phyloP scores from a whole-genome alignment of 495 filamentous ascomycete species.

The Rostrohypoxylon terebratum region DNA sequence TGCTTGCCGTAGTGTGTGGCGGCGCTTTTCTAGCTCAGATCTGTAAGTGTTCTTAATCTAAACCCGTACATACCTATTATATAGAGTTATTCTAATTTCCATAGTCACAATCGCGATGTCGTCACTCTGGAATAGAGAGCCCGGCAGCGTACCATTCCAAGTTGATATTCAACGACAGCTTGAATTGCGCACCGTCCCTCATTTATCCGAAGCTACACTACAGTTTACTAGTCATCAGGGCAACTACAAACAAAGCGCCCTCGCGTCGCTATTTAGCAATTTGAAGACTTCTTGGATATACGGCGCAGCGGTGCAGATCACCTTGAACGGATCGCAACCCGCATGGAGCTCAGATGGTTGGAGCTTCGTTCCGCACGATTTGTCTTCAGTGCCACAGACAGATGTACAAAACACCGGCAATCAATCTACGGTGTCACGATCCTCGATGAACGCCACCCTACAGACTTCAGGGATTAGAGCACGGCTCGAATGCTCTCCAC shows the following conservation, averaged over 20 bases:
- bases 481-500: slow-evolving; percentile 50
- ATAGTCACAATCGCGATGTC: slow-evolving; percentile 57
- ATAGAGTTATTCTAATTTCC: neutral
- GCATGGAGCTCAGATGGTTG: slow-evolving; percentile 55
- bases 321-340: slow-evolving; percentile 50
- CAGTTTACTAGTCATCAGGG: slow-evolving; percentile 8
- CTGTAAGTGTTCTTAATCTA: slow-evolving; percentile 45
- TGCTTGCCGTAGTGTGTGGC: slow-evolving; percentile 49
- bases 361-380: slow-evolving; percentile 51
- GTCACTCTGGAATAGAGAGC: slow-evolving; percentile 46
- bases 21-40: slow-evolving; percentile 49
- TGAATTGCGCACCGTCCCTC: slow-evolving; percentile 20
- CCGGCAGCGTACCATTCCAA: slow-evolving; percentile 12
- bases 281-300: slow-evolving; percentile 47
- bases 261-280: slow-evolving; percentile 17
- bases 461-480: slow-evolving; percentile 48
- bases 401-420: slow-evolving; percentile 13
- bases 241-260: slow-evolving; percentile 11
- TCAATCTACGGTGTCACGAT: neutral
- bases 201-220: neutral
- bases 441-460: slow-evolving; percentile 44
- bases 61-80: too few species aligned
- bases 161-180: slow-evolving; percentile 12
- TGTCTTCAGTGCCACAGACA: slow-evolving; percentile 17
- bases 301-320: slow-evolving; percentile 50